phyloP scores from a whole-genome alignment of 1,284 basidiomycete species.

The Calocybe gambosa region DNA sequence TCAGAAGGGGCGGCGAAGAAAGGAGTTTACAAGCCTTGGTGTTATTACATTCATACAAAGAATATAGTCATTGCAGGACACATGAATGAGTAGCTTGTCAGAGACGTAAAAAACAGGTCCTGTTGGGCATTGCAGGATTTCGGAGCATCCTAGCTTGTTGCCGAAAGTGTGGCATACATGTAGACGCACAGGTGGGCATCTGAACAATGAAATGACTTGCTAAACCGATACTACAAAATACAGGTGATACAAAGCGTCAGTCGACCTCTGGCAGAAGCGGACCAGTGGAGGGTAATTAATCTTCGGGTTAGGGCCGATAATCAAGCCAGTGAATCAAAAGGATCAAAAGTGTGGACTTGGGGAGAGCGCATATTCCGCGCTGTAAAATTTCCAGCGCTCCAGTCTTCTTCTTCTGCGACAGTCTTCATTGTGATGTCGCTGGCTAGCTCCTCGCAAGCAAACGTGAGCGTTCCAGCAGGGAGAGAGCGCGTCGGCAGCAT shows the following conservation, averaged over 20 bases:
- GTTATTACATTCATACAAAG: too few relatives aligned
- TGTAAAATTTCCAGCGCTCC: constrained; percentile 18
- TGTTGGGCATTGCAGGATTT: too few relatives aligned
- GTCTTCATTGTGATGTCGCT: constrained; percentile 10
- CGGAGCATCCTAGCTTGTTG: too few relatives aligned
- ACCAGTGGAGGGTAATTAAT: too few relatives aligned
- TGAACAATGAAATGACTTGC: too few relatives aligned
- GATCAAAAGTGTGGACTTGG: not conserved
- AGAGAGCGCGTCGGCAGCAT: constrained; percentile 31
- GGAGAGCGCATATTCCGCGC: constrained; percentile 3
- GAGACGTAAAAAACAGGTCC: too few relatives aligned
- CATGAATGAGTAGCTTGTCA: too few relatives aligned
- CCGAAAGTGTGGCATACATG: too few relatives aligned
- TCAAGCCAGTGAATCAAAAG: constrained; percentile 7
- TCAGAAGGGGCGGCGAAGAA: too few relatives aligned
- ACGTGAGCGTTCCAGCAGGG: constrained; percentile 26
- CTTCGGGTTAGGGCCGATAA: not conserved
- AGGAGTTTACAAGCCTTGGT: too few relatives aligned
- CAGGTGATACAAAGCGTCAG: not conserved
- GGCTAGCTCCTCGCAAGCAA: constrained; percentile 7
- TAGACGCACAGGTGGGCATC: too few relatives aligned
- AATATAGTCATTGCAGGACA: too few relatives aligned
- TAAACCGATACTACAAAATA: not conserved
- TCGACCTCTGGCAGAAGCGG: not conserved
- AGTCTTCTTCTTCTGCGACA: constrained; percentile 24